Conservation (phyloP, 176 grass and related monocot genomes). For the Eragrostis nindensis region DNA sequence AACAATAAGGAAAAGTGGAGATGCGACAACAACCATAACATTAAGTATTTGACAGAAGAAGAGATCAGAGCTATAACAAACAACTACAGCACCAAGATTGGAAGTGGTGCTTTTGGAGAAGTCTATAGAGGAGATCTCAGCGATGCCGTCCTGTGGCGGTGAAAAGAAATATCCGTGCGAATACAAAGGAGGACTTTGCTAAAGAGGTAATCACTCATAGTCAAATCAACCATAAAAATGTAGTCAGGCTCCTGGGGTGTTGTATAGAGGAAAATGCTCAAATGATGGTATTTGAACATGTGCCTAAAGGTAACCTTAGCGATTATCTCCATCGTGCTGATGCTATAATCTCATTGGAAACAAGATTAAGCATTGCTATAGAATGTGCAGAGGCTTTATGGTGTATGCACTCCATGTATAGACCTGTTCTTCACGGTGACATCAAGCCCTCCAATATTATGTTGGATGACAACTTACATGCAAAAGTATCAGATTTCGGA, state of each 20-base stretch:
- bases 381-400: not conserved
- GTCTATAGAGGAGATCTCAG: not conserved
- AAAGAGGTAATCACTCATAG: not conserved
- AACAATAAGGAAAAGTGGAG: not conserved
- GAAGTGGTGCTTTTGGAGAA: not conserved
- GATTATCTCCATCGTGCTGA: not conserved
- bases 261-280: not conserved
- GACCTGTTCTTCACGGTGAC: not conserved
- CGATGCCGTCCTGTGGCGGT: not conserved
- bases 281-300: not conserved
- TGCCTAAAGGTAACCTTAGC: not conserved
- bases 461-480: not conserved
- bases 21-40: not conserved
- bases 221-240: not conserved
- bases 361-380: not conserved
- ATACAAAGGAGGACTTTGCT: not conserved
- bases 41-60: not conserved
- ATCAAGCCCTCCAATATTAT: not conserved
- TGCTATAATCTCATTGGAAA: not conserved
- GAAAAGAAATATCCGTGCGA: not conserved
- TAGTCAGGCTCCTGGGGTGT: not conserved
- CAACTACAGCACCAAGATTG: not conserved
- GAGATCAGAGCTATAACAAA: not conserved
- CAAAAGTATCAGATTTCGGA: not conserved
- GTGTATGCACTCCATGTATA: not conserved